These are phyloP conservation scores for Setomelanomma holmii DNA, from an alignment of 2,329 filamentous ascomycete genomes.

Conservation along the genomic window DNA sequence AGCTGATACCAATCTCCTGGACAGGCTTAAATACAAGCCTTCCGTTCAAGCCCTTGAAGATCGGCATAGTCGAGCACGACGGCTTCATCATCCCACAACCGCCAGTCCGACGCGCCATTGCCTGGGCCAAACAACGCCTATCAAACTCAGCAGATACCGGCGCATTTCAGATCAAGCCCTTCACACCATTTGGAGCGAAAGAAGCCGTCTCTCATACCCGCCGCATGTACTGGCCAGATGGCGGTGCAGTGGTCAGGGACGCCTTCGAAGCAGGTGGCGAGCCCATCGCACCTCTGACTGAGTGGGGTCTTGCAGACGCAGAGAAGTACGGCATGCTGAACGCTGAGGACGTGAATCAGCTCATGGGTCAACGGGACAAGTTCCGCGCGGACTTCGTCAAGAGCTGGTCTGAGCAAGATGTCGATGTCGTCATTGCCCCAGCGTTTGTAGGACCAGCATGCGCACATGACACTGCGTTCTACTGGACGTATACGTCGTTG, in stretches of 20 bases:
- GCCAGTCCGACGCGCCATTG: constrained; percentile 45
- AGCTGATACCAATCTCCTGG: constrained; percentile 27
- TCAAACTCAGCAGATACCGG: constrained; percentile 4
- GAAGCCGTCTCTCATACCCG: constrained; percentile 44
- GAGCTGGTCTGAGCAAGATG: constrained; percentile 26
- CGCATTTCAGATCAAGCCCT: constrained; percentile 45
- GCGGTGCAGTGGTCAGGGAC: constrained; percentile 41
- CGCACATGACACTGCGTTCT: constrained; percentile 27
- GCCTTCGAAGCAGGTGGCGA: constrained; percentile 51
- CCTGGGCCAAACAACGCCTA: constrained; percentile 40
- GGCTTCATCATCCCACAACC: constrained; percentile 50
- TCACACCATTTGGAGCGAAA: constrained; percentile 40
- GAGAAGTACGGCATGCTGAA: constrained; percentile 13
- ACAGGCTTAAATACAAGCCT: constrained; percentile 18
- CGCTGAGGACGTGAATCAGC: constrained; percentile 17
- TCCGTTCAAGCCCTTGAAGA: constrained; percentile 39
- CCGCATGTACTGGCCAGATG: constrained; percentile 58
- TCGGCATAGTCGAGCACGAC: constrained; percentile 55
- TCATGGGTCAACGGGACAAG: constrained; percentile 15
- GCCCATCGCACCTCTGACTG: constrained; percentile 54
- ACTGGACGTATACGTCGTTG: constrained; percentile 30
- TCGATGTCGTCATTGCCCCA: constrained; percentile 29
- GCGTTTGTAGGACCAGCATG: constrained; percentile 28
- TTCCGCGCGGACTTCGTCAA: constrained; percentile 20
- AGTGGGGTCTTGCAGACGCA: constrained; percentile 25